A percentile compares a stretch with the other conserved stretches of the same genome.
These are phyloP conservation scores for Letharia columbiana DNA, from an alignment of 495 filamentous ascomycete species.

Conservation along the genomic window DNA sequence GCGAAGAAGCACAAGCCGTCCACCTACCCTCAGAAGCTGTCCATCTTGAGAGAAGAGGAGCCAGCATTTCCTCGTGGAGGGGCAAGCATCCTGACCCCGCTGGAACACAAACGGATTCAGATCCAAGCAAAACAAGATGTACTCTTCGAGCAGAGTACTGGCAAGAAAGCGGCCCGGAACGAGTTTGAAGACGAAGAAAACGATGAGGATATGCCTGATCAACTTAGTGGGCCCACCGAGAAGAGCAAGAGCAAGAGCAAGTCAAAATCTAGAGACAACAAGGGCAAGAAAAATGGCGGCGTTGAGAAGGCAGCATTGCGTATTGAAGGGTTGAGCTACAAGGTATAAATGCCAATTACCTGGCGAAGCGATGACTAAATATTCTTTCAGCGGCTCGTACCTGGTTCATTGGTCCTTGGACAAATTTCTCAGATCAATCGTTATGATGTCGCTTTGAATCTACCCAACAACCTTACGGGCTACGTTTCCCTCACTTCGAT, in stretches of 20 bases:
- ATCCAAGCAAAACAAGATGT: slow-evolving; percentile 89
- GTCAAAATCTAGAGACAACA: slow-evolving; percentile 38
- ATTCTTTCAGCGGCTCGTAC: slow-evolving; percentile 56
- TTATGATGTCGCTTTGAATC: slow-evolving; percentile 65
- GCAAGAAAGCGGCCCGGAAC: slow-evolving; percentile 37
- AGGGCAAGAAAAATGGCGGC: slow-evolving; percentile 38
- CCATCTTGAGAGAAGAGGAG: slow-evolving; percentile 66
- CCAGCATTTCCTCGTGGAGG: slow-evolving; percentile 87
- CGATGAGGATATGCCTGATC: slow-evolving; percentile 43
- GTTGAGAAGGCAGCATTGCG: slow-evolving; percentile 52
- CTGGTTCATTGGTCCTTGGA: slow-evolving; percentile 78
- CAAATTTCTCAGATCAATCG: slow-evolving; percentile 74
- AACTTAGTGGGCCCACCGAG: slow-evolving; percentile 35
- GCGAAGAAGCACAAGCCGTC: slow-evolving; percentile 32
- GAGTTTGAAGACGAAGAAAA: slow-evolving; percentile 36
- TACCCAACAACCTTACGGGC: slow-evolving; percentile 88
- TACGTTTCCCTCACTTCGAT: slow-evolving; percentile 86
- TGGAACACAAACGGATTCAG: slow-evolving; percentile 94
- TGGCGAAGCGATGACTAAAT: slow-evolving; percentile 32
- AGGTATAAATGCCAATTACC: slow-evolving; percentile 44
- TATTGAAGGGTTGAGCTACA: slow-evolving; percentile 83
- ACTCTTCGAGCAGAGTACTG: slow-evolving; percentile 74
- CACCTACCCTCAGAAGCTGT: slow-evolving; percentile 32
- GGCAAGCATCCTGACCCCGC: slow-evolving; percentile 77
- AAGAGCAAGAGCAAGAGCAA: slow-evolving; percentile 40